Base-by-base conservation (phyloP, 2,329 filamentous ascomycete species). In the Dactylellina leptospora region DNA sequence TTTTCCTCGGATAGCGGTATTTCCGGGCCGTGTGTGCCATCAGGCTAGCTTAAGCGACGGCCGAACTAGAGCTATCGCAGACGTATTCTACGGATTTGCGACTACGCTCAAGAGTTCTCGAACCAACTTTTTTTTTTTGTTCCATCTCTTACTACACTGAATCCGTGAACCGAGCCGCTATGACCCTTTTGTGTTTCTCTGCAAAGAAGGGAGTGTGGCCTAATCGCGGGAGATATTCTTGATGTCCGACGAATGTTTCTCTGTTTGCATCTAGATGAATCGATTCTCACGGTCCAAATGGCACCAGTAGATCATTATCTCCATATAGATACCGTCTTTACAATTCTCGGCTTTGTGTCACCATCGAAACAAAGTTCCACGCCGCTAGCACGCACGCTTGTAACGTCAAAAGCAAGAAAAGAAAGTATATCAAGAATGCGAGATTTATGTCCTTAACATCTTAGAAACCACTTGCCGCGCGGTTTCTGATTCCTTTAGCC, bases 11-110 rank as follows among this genome's bases (percentile, higher is more conserved):
- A 62, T 66, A 36, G 33, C 61, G 61, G 61, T 56, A 66, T 66
- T 63, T 51, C 47, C 61, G 61, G 61, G 51, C 61, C 61, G 61
- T 47, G 40, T 27, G 47, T n/a, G 60, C 25, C 40, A 20, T 9
- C 20, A 53, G 48, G 28, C 28, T 53, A 63, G 60, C 60, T 66
- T 66, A 66, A 58, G 51, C 61, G 61, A 66, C 33, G 44, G 22
- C 51, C 6, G 22, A 9, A 33, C 11, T 45, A 2, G 40, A 45
- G 20, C 36, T 45, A 22, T 22, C 8, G 38, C 18, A 18, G 16
- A 45, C 11, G n/a, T n/a, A n/a, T n/a, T n/a, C 20, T 18, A 9
- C 16, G 40, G 16, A 45, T 6, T 42, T 9, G n/a, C 38, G 16
- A 18, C 16, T 45, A 22, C 10, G 6, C 18, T 45, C 11, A 16